Evolutionary conservation across 768 basidiomycete species (phyloP), one percentile per base, ranked within the genome.

Genomic region (Serendipita sp.): DNA sequence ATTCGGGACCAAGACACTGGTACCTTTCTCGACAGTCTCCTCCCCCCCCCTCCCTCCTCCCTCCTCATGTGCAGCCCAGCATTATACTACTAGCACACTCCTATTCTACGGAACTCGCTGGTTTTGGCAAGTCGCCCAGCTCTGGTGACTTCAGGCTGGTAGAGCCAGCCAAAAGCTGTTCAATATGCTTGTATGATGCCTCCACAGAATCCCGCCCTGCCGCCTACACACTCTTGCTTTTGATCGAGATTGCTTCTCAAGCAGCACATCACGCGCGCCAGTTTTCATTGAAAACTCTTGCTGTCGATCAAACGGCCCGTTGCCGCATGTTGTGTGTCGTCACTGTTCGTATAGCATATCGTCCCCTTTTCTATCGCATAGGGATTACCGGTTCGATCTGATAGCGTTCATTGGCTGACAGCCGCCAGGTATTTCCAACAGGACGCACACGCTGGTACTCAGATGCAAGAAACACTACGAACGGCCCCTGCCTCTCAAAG

Each of bases 401-500:
- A 32, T 28, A 28, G 44, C 54, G 28, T 24, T 46, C 54, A 45
- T 63, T 53, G 32, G 58, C 28, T 34, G 28, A 41, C 53, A 56
- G 38, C 34, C 56, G 38, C 30, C 69, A 92, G 89, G 90, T 92
- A 90, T 74, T 92, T 83, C 73, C 77, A 83, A 67, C 90, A 92
- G 73, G 86, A 91, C 71, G 85, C 88, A 69, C 79, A 83, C 68
- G 80, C 90, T 18, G 86, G 89, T 32, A 83, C 83, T 56, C 76
- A 80, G 67, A 92, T 95, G 85, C 87, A 88, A 13, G 85, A 89
- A 68, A 90, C 85, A 2, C 77, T 95, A 53, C 80, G 89, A 51
- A 85, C 84, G 38, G 79, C 92, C 2, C 86, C 87, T 4, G 82
- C 90, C 1, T 85, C 88, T 0, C 91, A 94, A 69, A 86, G 89